Base-by-base conservation (phyloP, 176 grass and related monocot species). In the Aegilops longissima region DNA sequence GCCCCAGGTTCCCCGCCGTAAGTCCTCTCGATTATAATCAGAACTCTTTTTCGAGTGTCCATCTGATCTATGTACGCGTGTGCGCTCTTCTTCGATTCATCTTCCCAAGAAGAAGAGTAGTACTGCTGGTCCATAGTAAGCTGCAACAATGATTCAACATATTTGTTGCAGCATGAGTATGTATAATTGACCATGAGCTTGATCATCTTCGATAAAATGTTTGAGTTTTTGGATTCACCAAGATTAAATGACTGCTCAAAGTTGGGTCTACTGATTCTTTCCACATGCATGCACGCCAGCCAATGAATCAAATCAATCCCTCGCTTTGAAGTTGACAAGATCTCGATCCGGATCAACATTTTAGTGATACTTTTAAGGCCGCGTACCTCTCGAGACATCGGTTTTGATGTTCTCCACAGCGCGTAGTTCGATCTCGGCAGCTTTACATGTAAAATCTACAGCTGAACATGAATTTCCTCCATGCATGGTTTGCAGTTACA, bases 1-100 rank as follows among this genome's bases (percentile, higher is more conserved):
- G 40, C 74, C 74, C 0, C 87, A 84, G 42, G 66, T 66, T 80
- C 59, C 59, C 5, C 40, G 1, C 3, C 2, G 87, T 89, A 85
- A 81, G 87, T 89, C 0, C 5, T 62, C 16, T 78, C 0, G 6
- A 4, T 27, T 77, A 9, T 5, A 54, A 54, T 54, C 16, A 7
- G 5, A 54, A 54, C 16, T 52, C 49, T 17, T 29, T 20, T 45
- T 6, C 24, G 12, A 2, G 49, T 18, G 49, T 17, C 47, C 56
- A 20, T 59, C 56, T 59, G 18, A 59, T 59, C 51, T 54, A 54
- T 12, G 7, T 21, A 58, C 6, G 8, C 27, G 39, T 3, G 38
- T 16, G 40, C 14, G 17, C n/a, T 59, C 18, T 21, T 71, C 40
- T 74, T 23, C 7, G 56, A 59, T 59, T 2, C 21, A 14, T 25